Base-by-base conservation (phyloP, 169 alveolate genomes). In the Plasmodium knowlesi region DNA sequence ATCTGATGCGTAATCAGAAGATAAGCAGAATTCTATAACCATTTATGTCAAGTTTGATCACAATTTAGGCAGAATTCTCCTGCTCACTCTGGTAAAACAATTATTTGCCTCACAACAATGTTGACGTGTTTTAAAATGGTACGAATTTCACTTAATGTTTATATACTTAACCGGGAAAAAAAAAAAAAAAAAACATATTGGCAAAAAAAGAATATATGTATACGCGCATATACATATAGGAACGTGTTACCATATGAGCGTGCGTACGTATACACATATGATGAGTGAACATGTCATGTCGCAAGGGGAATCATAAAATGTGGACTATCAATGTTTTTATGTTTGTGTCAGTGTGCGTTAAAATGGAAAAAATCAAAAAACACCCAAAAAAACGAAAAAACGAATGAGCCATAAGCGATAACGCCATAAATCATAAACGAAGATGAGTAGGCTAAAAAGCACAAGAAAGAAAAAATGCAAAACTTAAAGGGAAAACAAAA, bases 51-150 rank as follows among this genome's bases (percentile, higher is more conserved):
- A 46, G 57, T 46, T 12, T 46, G 16, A 46, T 12, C 57, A 46
- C n/a, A 16, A 0, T 46, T 12, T 46, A 46, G n/a, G 57, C 57
- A 46, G 57, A 46, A 46, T 46, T 46, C 57, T 16, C 57, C 57
- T 46, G 16, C 57, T 46, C 57, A 12, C 19, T 46, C 57, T n/a
- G 57, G 57, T 46, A 12, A 46, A 12, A 16, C 57, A 46, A 50
- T 14, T 12, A 39, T 6, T 37, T 37, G 85, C 28, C 28, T 3
- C 81, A 83, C 43, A 67, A 32, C 46, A 39, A 50, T 83, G 46
- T 67, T 70, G 50, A 70, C 30, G 72, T 71, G 73, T 83, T 83
- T 67, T 37, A 67, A 83, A 41, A 83, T 83, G 53, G 67, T 83
- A 50, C 32, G 54, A 22, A 19, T 67, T 67, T 83, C 43, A 39